These are phyloP conservation scores for Hypoxylon sp. DNA, from an alignment of 2,329 filamentous ascomycete species.

Conservation along the genomic window DNA sequence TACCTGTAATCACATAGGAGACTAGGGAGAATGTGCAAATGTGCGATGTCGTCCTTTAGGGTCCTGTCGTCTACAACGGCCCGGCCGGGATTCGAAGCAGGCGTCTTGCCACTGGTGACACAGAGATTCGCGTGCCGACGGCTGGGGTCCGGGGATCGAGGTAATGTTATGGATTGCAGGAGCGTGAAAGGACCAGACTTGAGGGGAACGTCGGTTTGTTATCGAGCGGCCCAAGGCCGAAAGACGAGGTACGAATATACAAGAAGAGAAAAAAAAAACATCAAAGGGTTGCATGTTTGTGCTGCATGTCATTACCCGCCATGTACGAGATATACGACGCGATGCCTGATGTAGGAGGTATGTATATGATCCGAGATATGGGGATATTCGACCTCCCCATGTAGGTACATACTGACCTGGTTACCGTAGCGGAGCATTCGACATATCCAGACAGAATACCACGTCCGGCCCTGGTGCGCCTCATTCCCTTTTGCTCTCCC, in stretches of 20 bases:
- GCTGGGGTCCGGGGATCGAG: constrained; percentile 18
- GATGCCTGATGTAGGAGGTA: background rate
- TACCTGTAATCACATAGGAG: constrained; percentile 1
- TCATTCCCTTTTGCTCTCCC: background rate
- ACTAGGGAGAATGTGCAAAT: constrained; percentile 2
- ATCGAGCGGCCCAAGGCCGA: background rate
- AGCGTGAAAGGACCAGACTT: background rate
- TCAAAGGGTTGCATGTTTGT: background rate
- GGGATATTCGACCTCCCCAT: constrained; percentile 6
- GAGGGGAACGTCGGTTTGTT: background rate
- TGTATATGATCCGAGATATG: constrained; percentile 18
- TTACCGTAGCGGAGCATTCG: background rate
- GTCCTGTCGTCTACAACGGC: background rate
- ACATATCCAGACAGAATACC: constrained; percentile 1
- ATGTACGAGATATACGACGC: constrained; percentile 9
- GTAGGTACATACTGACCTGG: no score
- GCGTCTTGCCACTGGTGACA: background rate
- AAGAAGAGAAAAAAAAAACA: background rate
- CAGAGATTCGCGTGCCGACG: constrained; percentile 12
- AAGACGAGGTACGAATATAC: background rate
- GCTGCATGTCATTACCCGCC: constrained; percentile 28
- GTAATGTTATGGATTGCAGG: background rate
- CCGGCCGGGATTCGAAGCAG: background rate
- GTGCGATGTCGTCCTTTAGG: background rate
- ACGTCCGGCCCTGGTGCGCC: background rate